These are phyloP conservation scores for Calendula officinalis DNA, from an alignment of 129 eudicot genomes.

Conservation along the genomic window DNA sequence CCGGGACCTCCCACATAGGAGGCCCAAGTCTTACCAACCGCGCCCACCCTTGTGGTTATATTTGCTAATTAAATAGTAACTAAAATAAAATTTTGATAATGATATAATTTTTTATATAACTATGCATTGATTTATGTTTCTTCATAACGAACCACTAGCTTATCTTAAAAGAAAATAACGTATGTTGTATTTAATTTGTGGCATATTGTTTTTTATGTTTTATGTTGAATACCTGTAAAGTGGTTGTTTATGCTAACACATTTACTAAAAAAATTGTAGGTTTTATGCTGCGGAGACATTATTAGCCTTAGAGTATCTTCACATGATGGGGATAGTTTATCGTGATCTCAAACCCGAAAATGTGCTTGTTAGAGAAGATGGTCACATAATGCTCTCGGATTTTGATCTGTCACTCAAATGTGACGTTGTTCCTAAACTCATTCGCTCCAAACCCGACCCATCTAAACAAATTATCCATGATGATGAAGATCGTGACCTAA, in stretches of 20 bases:
- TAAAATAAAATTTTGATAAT: too few species aligned
- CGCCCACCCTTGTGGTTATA: too few species aligned
- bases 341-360: slow-evolving; percentile 80
- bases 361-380: slow-evolving; percentile 71
- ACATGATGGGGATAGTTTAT: slow-evolving; percentile 82
- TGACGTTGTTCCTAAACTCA: slow-evolving; percentile 60
- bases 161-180: too few species aligned
- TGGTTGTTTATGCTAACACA: not conserved
- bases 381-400: slow-evolving; percentile 79
- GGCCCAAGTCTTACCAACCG: too few species aligned
- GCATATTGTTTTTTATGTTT: not conserved
- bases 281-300: slow-evolving; percentile 72
- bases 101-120: too few species aligned
- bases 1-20: too few species aligned
- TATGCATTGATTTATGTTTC: too few species aligned
- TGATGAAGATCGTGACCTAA: slow-evolving; percentile 16
- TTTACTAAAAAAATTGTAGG: slow-evolving; percentile 28
- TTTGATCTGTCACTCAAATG: slow-evolving; percentile 73
- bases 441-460: slow-evolving; percentile 39
- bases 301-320: slow-evolving; percentile 74
- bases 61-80: too few species aligned
- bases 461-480: not conserved
- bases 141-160: too few species aligned
- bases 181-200: not conserved
- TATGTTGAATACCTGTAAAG: not conserved